phyloP scores from a whole-genome alignment of 2,329 filamentous ascomycete species.

The Xylaria sp. region DNA sequence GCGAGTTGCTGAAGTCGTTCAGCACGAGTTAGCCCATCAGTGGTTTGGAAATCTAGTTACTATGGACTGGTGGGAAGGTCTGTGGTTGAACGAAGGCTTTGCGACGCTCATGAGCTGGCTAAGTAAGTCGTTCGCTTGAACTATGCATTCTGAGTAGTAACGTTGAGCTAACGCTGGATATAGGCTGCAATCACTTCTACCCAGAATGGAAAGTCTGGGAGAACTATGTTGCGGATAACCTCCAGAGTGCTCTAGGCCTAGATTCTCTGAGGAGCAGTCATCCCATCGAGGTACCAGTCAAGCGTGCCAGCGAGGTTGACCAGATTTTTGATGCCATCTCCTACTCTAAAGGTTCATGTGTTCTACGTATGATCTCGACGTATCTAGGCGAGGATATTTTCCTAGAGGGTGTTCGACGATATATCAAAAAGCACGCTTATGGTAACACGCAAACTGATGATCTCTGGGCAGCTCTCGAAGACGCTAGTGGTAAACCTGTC shows the following conservation, averaged over 20 bases:
- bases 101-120: conserved; percentile 90
- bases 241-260: conserved; percentile 86
- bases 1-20: conserved; percentile 92
- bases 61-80: conserved; percentile 98
- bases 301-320: conserved; percentile 94
- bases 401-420: conserved; percentile 88
- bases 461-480: conserved; percentile 86
- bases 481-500: conserved; percentile 91
- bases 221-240: conserved; percentile 90
- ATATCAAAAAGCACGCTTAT: conserved; percentile 97
- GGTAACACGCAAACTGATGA: conserved; percentile 93
- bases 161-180: conserved; percentile 61
- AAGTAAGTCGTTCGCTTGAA: conserved; percentile 46
- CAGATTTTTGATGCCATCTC: conserved; percentile 99
- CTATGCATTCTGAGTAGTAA: neutral
- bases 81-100: conserved; percentile 96
- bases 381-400: conserved; percentile 93
- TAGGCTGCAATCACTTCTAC: conserved; percentile 87
- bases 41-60: conserved; percentile 99
- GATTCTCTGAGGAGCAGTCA: conserved; percentile 95
- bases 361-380: conserved; percentile 96
- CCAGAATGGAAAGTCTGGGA: conserved; percentile 99
- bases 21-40: conserved; percentile 96
- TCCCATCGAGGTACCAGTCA: conserved; percentile 95
- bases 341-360: conserved; percentile 95